phyloP scores from a whole-genome alignment of 306 rosid genomes.

The Neltuma alba region DNA sequence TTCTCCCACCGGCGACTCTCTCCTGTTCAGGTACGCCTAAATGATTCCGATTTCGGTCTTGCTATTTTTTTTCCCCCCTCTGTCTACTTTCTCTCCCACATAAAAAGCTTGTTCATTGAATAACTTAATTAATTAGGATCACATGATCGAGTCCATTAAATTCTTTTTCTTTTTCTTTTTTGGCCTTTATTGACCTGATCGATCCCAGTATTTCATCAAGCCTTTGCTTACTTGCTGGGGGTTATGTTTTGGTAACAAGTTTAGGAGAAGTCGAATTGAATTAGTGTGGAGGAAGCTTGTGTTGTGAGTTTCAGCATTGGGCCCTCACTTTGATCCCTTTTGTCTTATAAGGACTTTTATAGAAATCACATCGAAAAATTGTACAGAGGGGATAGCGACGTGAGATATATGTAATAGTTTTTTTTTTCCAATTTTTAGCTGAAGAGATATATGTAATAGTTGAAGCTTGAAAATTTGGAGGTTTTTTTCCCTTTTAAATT shows the following conservation, averaged over 20 bases:
- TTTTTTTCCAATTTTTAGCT: too few relatives aligned
- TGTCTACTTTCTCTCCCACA: too few relatives aligned
- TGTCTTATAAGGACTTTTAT: neutral
- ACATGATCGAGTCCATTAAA: too few relatives aligned
- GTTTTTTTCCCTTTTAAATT: too few relatives aligned
- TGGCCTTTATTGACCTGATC: too few relatives aligned
- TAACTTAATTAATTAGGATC: too few relatives aligned
- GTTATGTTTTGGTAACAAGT: neutral
- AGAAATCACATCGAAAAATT: neutral
- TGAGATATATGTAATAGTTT: too few relatives aligned
- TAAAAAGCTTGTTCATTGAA: too few relatives aligned
- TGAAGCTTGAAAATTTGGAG: neutral
- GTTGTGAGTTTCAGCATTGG: neutral
- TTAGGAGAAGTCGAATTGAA: neutral
- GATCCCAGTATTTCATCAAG: too few relatives aligned
- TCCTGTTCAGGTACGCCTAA: conserved; percentile 60
- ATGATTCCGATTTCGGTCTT: neutral
- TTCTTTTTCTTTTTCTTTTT: too few relatives aligned
- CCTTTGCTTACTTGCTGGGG: neutral
- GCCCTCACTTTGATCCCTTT: neutral
- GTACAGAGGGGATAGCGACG: neutral
- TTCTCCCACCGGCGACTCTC: conserved; percentile 54
- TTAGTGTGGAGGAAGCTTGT: neutral
- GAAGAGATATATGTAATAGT: too few relatives aligned
- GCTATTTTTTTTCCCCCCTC: too few relatives aligned